Conservation (phyloP, 768 basidiomycete genomes). For the Trametes coccinea region DNA sequence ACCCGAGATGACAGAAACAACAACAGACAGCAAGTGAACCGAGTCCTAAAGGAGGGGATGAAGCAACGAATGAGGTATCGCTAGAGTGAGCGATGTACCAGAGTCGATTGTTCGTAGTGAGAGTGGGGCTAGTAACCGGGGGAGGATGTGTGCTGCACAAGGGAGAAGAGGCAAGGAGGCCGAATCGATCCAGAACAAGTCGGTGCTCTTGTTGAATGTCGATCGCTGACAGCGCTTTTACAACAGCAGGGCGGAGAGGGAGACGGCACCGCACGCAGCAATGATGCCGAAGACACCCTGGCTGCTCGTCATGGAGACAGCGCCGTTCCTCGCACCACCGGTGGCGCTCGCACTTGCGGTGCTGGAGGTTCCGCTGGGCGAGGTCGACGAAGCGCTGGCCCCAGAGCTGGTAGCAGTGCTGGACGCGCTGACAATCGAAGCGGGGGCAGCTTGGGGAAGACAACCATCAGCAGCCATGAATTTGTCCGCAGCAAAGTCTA, state of each 20-base stretch:
- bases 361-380: constrained; percentile 13
- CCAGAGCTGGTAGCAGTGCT: constrained; percentile 10
- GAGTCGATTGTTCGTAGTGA: constrained; percentile 3
- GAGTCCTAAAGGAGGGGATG: constrained; percentile 7
- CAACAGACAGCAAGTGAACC: not conserved
- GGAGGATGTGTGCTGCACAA: constrained; percentile 13
- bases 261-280: constrained; percentile 26
- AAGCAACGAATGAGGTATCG: constrained; percentile 10
- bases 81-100: constrained; percentile 1
- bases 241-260: constrained; percentile 26
- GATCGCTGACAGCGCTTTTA: not conserved
- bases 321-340: constrained; percentile 9
- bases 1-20: constrained; percentile 4
- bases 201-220: not conserved
- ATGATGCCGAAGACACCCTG: constrained; percentile 23
- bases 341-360: constrained; percentile 4
- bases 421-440: constrained; percentile 13
- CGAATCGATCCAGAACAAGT: not conserved
- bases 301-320: constrained; percentile 8
- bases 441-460: constrained; percentile 23
- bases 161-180: not conserved
- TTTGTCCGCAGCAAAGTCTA: not conserved
- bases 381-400: constrained; percentile 20
- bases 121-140: not conserved
- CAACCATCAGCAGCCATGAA: constrained; percentile 1